Evolutionary conservation across 805 yeast species (phyloP).

Genomic region (Candida peoriensis): DNA sequence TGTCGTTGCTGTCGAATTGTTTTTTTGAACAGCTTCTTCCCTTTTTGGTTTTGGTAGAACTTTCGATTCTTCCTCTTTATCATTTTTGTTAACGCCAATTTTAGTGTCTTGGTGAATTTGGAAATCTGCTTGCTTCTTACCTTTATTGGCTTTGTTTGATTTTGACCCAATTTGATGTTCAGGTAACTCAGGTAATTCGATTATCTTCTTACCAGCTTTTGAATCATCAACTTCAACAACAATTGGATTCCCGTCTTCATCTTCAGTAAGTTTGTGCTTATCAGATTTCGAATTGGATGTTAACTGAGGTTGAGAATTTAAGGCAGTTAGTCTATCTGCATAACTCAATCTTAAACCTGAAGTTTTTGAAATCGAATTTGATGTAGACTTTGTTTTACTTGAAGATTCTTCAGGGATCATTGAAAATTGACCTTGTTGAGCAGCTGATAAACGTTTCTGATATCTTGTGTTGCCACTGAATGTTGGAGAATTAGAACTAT

Average conservation of each 20-base stretch:
- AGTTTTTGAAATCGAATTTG: constrained; percentile 12
- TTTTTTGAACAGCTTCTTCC: constrained; percentile 8
- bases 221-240: constrained; percentile 8
- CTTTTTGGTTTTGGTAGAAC: constrained; percentile 9
- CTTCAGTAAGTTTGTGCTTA: constrained; percentile 2
- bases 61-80: constrained; percentile 16
- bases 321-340: constrained; percentile 33
- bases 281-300: constrained; percentile 1
- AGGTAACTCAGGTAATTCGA: constrained; percentile 22
- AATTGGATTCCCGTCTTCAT: constrained; percentile 6
- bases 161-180: constrained; percentile 13
- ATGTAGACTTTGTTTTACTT: constrained; percentile 9
- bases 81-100: constrained; percentile 7
- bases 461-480: constrained; percentile 3
- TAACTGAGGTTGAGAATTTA: constrained; percentile 6
- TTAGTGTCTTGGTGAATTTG: constrained; percentile 20
- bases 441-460: constrained; percentile 6
- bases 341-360: constrained; percentile 29
- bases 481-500: constrained; percentile 3
- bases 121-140: constrained; percentile 23
- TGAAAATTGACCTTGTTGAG: constrained; percentile 7
- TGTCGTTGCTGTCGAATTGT: constrained; percentile 13
- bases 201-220: constrained; percentile 5
- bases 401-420: constrained; percentile 20
- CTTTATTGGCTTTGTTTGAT: constrained; percentile 4